phyloP scores from a whole-genome alignment of 768 basidiomycete genomes.

The Suillus subalutaceus region DNA sequence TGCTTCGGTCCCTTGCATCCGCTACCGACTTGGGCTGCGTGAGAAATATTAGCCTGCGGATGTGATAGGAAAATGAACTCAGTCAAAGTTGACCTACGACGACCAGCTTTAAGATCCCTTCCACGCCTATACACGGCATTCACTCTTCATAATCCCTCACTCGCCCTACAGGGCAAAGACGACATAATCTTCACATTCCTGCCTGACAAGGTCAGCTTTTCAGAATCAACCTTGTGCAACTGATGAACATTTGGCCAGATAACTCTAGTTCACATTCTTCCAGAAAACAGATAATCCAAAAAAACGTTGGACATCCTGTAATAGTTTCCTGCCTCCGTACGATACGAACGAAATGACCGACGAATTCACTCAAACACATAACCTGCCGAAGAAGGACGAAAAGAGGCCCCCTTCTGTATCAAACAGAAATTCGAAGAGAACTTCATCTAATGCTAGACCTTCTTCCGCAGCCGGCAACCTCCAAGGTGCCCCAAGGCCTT shows the following conservation, averaged over 20 bases:
- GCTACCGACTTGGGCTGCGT: conserved; percentile 19
- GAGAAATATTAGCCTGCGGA: conserved; percentile 24
- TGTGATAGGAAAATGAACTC: conserved; percentile 16
- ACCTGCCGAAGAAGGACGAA: conserved; percentile 63
- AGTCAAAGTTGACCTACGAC: conserved; percentile 35
- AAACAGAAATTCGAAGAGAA: conserved; percentile 62
- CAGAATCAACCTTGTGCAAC: background rate
- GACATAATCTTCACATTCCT: conserved; percentile 48
- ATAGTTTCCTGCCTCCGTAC: conserved; percentile 40
- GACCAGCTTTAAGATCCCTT: conserved; percentile 45
- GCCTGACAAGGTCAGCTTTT: conserved; percentile 46
- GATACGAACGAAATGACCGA: conserved; percentile 90
- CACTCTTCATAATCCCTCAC: conserved; percentile 67
- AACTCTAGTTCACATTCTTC: conserved; percentile 21
- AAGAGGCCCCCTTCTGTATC: conserved; percentile 56
- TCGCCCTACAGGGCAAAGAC: conserved; percentile 92
- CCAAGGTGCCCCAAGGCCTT: conserved; percentile 56
- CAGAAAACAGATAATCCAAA: conserved; percentile 55
- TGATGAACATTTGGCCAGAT: conserved; percentile 12
- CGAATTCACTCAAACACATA: conserved; percentile 61
- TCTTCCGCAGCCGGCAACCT: conserved; percentile 44
- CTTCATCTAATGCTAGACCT: conserved; percentile 46
- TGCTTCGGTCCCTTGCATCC: conserved; percentile 11
- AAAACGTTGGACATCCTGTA: conserved; percentile 41
- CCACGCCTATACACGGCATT: conserved; percentile 58